phyloP scores from a whole-genome alignment of 805 yeast genomes.

The Starmerella scarabaei region DNA sequence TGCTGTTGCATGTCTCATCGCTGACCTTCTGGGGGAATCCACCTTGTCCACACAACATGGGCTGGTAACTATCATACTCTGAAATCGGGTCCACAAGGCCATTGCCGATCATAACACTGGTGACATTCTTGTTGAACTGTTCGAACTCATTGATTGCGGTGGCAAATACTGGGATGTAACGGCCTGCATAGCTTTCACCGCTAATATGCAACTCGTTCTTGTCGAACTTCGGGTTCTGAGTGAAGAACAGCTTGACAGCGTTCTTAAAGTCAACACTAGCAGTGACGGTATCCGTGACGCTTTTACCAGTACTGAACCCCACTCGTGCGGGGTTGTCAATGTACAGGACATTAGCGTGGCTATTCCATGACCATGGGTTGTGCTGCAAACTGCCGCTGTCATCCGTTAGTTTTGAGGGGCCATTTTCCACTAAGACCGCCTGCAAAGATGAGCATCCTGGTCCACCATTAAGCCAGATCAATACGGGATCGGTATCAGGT shows the following conservation, averaged over 20 bases:
- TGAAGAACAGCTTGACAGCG: slow-evolving; percentile 70
- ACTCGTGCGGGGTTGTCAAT: slow-evolving; percentile 91
- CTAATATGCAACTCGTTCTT: slow-evolving; percentile 62
- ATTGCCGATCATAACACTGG: slow-evolving; percentile 80
- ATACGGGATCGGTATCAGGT: slow-evolving; percentile 72
- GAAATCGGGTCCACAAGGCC: slow-evolving; percentile 78
- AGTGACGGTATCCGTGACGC: slow-evolving; percentile 47
- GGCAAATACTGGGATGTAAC: slow-evolving; percentile 76
- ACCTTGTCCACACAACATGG: slow-evolving; percentile 89
- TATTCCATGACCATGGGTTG: slow-evolving; percentile 85
- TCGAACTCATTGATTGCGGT: slow-evolving; percentile 36
- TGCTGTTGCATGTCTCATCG: slow-evolving; percentile 8
- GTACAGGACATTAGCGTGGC: slow-evolving; percentile 78
- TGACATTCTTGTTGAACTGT: slow-evolving; percentile 47
- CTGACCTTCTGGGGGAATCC: slow-evolving; percentile 37
- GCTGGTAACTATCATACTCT: slow-evolving; percentile 69
- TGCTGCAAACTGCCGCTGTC: slow-evolving; percentile 47
- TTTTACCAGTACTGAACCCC: slow-evolving; percentile 72
- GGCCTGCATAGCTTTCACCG: slow-evolving; percentile 91
- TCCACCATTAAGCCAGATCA: slow-evolving; percentile 91
- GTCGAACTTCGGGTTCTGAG: slow-evolving; percentile 62
- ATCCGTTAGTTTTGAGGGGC: slow-evolving; percentile 63
- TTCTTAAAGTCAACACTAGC: slow-evolving; percentile 84
- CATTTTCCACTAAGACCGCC: slow-evolving; percentile 82
- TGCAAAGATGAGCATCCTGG: slow-evolving; percentile 92